Percentiles rank a stretch among this genome's conserved stretches.
Conservation (phyloP, 2,329 filamentous ascomycete species). For the Colletotrichum spinosum region DNA sequence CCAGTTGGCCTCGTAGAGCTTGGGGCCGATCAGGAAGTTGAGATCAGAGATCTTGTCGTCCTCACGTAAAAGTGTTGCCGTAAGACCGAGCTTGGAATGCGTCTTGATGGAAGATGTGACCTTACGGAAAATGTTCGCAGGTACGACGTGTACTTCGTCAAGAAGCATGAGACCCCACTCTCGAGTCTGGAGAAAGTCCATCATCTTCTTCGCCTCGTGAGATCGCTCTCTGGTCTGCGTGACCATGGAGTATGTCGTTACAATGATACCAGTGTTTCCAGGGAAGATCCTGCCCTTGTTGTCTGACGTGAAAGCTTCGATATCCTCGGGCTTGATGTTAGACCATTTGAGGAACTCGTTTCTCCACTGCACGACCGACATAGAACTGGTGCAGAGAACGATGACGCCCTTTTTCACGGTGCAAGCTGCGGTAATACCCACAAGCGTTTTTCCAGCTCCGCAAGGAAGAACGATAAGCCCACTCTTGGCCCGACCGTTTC, state of each 20-base stretch:
- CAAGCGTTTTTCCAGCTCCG: constrained; percentile 95
- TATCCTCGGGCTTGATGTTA: constrained; percentile 91
- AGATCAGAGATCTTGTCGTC: constrained; percentile 98
- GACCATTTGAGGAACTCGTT: constrained; percentile 99
- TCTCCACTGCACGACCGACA: constrained; percentile 98
- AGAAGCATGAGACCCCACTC: constrained; percentile 99
- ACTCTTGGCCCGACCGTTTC: constrained; percentile 95
- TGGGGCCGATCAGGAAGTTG: constrained; percentile 97
- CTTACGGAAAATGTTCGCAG: constrained; percentile 94
- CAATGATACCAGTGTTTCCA: constrained; percentile 93
- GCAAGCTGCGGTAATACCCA: constrained; percentile 97
- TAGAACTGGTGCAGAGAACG: constrained; percentile 94
- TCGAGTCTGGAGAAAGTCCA: constrained; percentile 88
- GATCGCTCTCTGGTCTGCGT: constrained; percentile 88
- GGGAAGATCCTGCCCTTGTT: constrained; percentile 86
- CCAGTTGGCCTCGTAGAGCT: constrained; percentile 99
- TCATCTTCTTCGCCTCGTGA: constrained; percentile 96
- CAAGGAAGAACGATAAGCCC: constrained; percentile 98
- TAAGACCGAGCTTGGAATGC: constrained; percentile 94
- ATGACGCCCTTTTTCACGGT: constrained; percentile 98
- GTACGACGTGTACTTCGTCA: constrained; percentile 98
- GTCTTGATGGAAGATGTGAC: constrained; percentile 94
- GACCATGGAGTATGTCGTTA: constrained; percentile 99
- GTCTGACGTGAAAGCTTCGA: constrained; percentile 94
- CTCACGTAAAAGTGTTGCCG: constrained; percentile 92